These are phyloP conservation scores for Penicillium goetzii DNA, from an alignment of 495 filamentous ascomycete species.

Conservation along the genomic window DNA sequence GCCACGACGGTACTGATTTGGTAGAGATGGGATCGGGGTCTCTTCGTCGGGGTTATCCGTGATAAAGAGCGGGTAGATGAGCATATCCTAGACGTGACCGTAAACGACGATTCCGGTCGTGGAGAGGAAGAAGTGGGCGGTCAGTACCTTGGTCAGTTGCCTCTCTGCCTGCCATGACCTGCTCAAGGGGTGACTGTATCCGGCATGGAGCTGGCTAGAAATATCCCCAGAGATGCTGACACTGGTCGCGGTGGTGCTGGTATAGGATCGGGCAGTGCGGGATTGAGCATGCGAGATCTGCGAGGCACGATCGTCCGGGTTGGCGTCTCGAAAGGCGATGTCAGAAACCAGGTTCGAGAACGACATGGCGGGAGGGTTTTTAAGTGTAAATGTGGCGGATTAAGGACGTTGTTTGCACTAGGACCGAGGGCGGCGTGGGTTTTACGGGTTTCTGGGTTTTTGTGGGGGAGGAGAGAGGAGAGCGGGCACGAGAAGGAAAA, in stretches of 20 bases:
- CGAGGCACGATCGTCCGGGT: slow-evolving; percentile 61
- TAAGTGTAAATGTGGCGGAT: neutral
- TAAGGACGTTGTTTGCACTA: neutral
- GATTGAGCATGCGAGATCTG: slow-evolving; percentile 75
- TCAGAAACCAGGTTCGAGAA: slow-evolving; percentile 91
- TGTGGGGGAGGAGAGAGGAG: slow-evolving; percentile 3
- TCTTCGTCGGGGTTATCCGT: slow-evolving; percentile 93
- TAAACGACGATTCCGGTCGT: neutral
- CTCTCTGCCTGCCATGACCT: slow-evolving; percentile 94
- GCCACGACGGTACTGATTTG: slow-evolving; percentile 83
- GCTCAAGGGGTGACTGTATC: slow-evolving; percentile 89
- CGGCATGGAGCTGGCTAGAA: slow-evolving; percentile 90
- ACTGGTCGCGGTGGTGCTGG: slow-evolving; percentile 89
- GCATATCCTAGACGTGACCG: slow-evolving; percentile 68
- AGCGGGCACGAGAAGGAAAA: neutral
- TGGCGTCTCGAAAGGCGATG: slow-evolving; percentile 69
- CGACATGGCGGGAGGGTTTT: slow-evolving; percentile 62
- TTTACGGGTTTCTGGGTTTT: slow-evolving; percentile 5
- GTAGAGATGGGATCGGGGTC: slow-evolving; percentile 84
- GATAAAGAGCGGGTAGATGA: slow-evolving; percentile 96
- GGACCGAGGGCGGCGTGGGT: neutral
- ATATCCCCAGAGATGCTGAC: slow-evolving; percentile 93
- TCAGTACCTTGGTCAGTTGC: slow-evolving; percentile 87
- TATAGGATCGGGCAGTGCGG: slow-evolving; percentile 71
- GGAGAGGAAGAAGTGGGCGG: neutral